phyloP scores from a whole-genome alignment of 2,329 filamentous ascomycete genomes.

The Xylariaceae sp. region DNA sequence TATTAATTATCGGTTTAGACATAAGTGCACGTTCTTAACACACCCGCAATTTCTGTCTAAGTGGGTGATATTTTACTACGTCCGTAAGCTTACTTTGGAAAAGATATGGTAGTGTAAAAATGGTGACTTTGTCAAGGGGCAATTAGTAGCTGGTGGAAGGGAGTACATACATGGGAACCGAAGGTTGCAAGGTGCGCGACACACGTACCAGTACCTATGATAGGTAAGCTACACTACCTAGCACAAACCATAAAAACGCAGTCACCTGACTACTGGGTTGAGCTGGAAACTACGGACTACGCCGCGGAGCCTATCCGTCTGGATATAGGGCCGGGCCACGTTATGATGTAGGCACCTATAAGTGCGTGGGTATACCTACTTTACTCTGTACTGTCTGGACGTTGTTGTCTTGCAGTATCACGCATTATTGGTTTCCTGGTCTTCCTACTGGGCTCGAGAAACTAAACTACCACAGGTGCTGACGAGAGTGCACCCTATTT shows the following conservation, averaged over 20 bases:
- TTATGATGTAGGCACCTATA: background rate
- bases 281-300: constrained; percentile 11
- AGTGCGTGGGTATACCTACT: background rate
- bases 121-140: too few species aligned
- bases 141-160: too few species aligned
- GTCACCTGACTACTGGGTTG: constrained; percentile 13
- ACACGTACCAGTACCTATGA: background rate
- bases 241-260: constrained; percentile 9
- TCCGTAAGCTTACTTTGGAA: too few species aligned
- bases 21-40: background rate
- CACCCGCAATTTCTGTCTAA: background rate
- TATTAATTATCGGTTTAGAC: background rate
- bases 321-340: constrained; percentile 3
- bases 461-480: background rate
- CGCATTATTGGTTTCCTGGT: background rate
- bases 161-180: too few species aligned
- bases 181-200: background rate
- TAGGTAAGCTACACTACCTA: background rate
- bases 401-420: background rate
- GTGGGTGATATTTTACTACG: too few species aligned
- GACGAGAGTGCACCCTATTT: background rate
- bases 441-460: background rate
- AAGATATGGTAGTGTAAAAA: too few species aligned
- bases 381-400: too few species aligned
- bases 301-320: constrained; percentile 9